Evolutionary conservation across 192 early-diverging fungal species (phyloP).

Genomic region (Podila verticillata): DNA sequence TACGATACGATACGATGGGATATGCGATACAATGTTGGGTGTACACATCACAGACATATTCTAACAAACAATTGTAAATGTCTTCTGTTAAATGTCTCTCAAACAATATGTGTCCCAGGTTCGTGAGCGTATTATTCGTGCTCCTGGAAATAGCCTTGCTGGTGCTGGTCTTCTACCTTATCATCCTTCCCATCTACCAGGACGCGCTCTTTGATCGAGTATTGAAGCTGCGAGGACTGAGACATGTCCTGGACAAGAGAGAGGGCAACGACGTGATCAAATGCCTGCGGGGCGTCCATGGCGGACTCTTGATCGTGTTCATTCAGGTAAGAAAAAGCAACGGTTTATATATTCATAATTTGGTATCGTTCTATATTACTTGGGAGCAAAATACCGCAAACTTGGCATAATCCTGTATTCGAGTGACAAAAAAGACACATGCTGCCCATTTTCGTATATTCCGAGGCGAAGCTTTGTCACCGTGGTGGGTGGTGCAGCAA

Average conservation of each 20-base stretch:
- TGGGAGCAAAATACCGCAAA: neutral
- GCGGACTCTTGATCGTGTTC: slow-evolving; percentile 46
- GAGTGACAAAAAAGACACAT: neutral
- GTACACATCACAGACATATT: too few relatives aligned
- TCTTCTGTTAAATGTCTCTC: neutral
- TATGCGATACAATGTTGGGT: too few relatives aligned
- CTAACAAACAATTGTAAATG: too few relatives aligned
- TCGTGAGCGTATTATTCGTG: slow-evolving; percentile 65
- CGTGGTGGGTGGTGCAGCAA: neutral
- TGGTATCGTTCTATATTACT: neutral
- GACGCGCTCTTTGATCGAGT: slow-evolving; percentile 69
- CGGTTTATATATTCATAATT: neutral
- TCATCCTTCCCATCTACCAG: slow-evolving; percentile 65
- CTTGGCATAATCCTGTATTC: too few relatives aligned
- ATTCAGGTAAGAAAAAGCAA: slow-evolving; percentile 23
- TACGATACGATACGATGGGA: too few relatives aligned
- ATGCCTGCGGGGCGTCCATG: slow-evolving; percentile 59
- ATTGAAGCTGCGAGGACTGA: slow-evolving; percentile 55
- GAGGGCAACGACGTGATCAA: slow-evolving; percentile 48
- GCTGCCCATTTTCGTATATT: slow-evolving; percentile 18
- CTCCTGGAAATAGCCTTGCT: slow-evolving; percentile 63
- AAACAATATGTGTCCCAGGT: slow-evolving; percentile 18
- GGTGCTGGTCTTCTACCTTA: slow-evolving; percentile 64
- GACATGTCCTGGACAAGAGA: slow-evolving; percentile 53
- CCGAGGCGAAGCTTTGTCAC: slow-evolving; percentile 5